Base-by-base conservation (phyloP, 1,139 yeast species). In the Dujonia santamariae region DNA sequence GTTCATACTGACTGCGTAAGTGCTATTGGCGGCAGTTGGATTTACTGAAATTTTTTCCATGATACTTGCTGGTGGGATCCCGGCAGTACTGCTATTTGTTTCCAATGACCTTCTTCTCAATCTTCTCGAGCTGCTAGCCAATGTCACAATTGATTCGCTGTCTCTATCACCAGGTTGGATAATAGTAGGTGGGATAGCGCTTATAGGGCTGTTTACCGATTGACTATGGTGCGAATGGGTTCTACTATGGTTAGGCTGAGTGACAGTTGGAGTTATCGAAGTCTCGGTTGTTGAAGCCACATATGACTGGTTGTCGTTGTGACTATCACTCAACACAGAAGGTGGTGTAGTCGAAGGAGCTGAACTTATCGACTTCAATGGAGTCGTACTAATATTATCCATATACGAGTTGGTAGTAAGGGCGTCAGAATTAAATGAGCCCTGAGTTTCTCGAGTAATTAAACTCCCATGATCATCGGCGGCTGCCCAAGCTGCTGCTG, bases 1-100 rank as follows among this genome's bases (percentile, higher is more conserved):
- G 22, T 35, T 44, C 24, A 55, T 48, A 35, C 64, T 59, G 14
- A 47, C 49, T 6, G 66, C 61, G 35, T 58, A 57, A 3, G 50
- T 38, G 37, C 62, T 52, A 35, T 47, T 53, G 15, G 56, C 63
- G 14, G 64, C 53, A 3, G 52, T 56, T 4, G 64, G 64, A 21
- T 57, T 58, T 14, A 61, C 61, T 16, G 61, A 53, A 26, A 70
- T 57, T 38, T 81, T 57, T 41, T 76, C 83, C 62, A 77, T 58
- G 8, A 78, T 76, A 40, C 80, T 74, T 2, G 82, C 80, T 0
- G 84, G 83, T 1, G 83, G 75, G n/a, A 78, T 78, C 0, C 82
- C 82, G 8, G 76, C 62, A 2, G 80, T 73, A 41, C 80, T 74
- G 30, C 81, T 72, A 44, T 74, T 76, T 9, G 83, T 77, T 36